Percentiles rank a stretch among this genome's conserved stretches.
Conservation (phyloP, 768 basidiomycete genomes). For the Suillus brevipes region DNA sequence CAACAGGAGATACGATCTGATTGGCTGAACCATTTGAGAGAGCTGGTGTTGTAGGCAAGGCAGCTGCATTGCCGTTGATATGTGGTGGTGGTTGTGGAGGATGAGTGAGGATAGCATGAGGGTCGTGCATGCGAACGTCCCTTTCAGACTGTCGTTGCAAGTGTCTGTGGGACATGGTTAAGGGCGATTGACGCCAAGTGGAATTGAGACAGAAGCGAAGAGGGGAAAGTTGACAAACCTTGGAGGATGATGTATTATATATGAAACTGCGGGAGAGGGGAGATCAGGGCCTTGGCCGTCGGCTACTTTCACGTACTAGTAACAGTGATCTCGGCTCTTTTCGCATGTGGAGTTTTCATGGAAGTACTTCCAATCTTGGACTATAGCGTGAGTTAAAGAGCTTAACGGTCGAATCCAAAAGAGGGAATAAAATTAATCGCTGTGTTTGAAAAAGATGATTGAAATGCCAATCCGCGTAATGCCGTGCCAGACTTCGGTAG, state of each 20-base stretch:
- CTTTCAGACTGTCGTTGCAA: slow-evolving; percentile 58
- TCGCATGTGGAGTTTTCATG: slow-evolving; percentile 33
- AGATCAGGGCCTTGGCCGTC: slow-evolving; percentile 45
- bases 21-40: slow-evolving; percentile 43
- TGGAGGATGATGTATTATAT: slow-evolving; percentile 58
- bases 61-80: slow-evolving; percentile 49
- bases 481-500: slow-evolving; percentile 30
- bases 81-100: slow-evolving; percentile 41
- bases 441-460: slow-evolving; percentile 22
- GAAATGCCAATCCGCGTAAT: slow-evolving; percentile 24
- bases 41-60: slow-evolving; percentile 48
- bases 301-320: slow-evolving; percentile 33
- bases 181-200: slow-evolving; percentile 24
- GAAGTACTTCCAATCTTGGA: slow-evolving; percentile 38
- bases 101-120: slow-evolving; percentile 44
- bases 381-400: slow-evolving; percentile 41
- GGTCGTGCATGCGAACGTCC: slow-evolving; percentile 65
- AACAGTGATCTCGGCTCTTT: slow-evolving; percentile 7
- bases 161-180: slow-evolving; percentile 60
- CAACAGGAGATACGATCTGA: slow-evolving; percentile 49
- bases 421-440: slow-evolving; percentile 10
- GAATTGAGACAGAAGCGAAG: slow-evolving; percentile 37
- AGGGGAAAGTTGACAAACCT: slow-evolving; percentile 47
- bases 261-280: slow-evolving; percentile 44
- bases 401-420: slow-evolving; percentile 37